These are phyloP conservation scores for Euphrasia confusa DNA, from an alignment of 257 asterid species.

Conservation along the genomic window DNA sequence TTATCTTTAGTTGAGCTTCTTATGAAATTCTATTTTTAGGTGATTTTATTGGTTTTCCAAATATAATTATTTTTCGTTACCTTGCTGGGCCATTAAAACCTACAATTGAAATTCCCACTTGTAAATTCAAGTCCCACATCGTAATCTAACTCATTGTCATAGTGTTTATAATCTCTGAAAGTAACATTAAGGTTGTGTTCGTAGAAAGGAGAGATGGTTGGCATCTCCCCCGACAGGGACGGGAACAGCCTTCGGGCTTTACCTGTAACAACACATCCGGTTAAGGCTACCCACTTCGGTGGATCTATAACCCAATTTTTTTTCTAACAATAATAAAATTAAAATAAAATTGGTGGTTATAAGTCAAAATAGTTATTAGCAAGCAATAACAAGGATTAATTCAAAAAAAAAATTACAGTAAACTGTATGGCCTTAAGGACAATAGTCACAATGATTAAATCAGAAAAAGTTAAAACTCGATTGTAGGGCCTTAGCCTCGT, in stretches of 20 bases:
- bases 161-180: not conserved
- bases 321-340: not conserved
- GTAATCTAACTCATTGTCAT: not conserved
- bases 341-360: too few relatives aligned
- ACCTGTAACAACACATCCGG: slow-evolving; percentile 12
- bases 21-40: too few relatives aligned
- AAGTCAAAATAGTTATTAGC: too few relatives aligned
- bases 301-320: slow-evolving; percentile 13
- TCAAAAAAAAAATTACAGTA: too few relatives aligned
- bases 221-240: slow-evolving; percentile 17
- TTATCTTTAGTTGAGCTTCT: too few relatives aligned
- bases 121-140: not conserved
- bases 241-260: slow-evolving; percentile 15
- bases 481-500: too few relatives aligned
- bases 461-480: too few relatives aligned
- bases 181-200: not conserved
- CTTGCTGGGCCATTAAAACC: too few relatives aligned
- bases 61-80: not conserved
- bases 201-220: slow-evolving; percentile 14
- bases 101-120: not conserved
- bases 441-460: too few relatives aligned
- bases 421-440: too few relatives aligned
- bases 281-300: slow-evolving; percentile 11
- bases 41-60: not conserved
- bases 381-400: too few relatives aligned